Evolutionary conservation across 2,329 filamentous ascomycete genomes (phyloP).

Genomic region (Nothopassalora personata): DNA sequence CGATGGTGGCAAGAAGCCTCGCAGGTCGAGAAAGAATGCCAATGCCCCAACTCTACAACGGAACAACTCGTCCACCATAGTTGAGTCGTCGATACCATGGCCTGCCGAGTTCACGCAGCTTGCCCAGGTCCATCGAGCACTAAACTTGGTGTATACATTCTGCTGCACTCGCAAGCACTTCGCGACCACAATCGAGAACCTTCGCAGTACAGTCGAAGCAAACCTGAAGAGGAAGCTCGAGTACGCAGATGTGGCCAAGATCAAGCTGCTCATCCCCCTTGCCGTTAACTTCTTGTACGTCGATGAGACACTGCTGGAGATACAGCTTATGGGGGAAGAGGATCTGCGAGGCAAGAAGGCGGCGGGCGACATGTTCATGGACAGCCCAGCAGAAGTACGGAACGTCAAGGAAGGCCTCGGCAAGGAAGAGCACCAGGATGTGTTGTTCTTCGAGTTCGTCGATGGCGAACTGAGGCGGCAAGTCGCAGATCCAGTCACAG

Average conservation of each 20-base stretch:
- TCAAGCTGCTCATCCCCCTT: constrained; percentile 70
- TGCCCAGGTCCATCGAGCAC: constrained; percentile 70
- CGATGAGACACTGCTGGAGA: constrained; percentile 74
- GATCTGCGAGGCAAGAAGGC: constrained; percentile 57
- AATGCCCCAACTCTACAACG: constrained; percentile 38
- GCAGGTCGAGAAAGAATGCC: constrained; percentile 39
- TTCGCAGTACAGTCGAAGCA: constrained; percentile 75
- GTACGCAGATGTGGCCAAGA: constrained; percentile 74
- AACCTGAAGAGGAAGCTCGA: constrained; percentile 68
- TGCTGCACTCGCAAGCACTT: constrained; percentile 89
- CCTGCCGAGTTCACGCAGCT: constrained; percentile 68
- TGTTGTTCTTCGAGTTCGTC: constrained; percentile 85
- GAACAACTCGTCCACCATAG: constrained; percentile 46
- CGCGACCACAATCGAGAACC: constrained; percentile 83
- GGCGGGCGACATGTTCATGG: constrained; percentile 48
- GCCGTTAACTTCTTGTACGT: constrained; percentile 82
- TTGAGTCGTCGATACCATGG: constrained; percentile 60
- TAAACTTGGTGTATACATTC: constrained; percentile 93
- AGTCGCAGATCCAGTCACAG: constrained; percentile 65
- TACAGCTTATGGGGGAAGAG: constrained; percentile 68
- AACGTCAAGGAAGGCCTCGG: constrained; percentile 33
- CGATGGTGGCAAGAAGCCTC: constrained; percentile 52
- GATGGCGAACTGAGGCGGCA: constrained; percentile 86
- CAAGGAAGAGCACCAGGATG: constrained; percentile 49
- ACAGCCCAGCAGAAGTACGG: constrained; percentile 30